These are phyloP conservation scores for Lodderomyces theae DNA, from an alignment of 1,139 yeast genomes.

Conservation along the genomic window DNA sequence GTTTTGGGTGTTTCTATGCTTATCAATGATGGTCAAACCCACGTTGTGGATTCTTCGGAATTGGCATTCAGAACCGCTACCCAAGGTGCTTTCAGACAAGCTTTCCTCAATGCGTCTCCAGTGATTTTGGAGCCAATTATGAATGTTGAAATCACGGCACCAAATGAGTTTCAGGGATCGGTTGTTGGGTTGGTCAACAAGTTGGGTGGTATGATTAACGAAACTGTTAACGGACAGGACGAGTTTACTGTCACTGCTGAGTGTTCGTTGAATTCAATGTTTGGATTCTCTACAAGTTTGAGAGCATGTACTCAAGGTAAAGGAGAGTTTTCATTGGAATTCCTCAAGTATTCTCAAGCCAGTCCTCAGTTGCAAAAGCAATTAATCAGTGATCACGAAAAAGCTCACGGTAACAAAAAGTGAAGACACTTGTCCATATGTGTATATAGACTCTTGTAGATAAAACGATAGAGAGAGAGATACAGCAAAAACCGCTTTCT, in stretches of 20 bases:
- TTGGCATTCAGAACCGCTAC: constrained; percentile 93
- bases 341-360: constrained; percentile 87
- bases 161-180: constrained; percentile 92
- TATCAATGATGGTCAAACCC: constrained; percentile 95
- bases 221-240: constrained; percentile 90
- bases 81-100: constrained; percentile 86
- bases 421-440: constrained; percentile 14
- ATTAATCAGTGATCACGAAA: constrained; percentile 78
- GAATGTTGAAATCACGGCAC: constrained; percentile 91
- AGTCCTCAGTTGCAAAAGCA: constrained; percentile 88
- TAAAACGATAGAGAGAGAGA: constrained; percentile 1
- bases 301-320: constrained; percentile 99
- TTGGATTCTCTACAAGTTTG: constrained; percentile 92
- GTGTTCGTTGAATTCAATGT: constrained; percentile 91
- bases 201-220: constrained; percentile 87
- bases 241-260: constrained; percentile 93
- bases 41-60: constrained; percentile 96
- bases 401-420: constrained; percentile 28
- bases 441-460: constrained; percentile 7
- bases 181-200: constrained; percentile 91
- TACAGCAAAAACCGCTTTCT: background rate
- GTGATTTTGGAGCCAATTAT: constrained; percentile 93
- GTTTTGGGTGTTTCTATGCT: constrained; percentile 93
- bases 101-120: constrained; percentile 80
- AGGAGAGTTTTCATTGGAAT: constrained; percentile 95